These are phyloP conservation scores for Eimeria tenella DNA, from an alignment of 169 alveolate genomes.

Conservation along the genomic window DNA sequence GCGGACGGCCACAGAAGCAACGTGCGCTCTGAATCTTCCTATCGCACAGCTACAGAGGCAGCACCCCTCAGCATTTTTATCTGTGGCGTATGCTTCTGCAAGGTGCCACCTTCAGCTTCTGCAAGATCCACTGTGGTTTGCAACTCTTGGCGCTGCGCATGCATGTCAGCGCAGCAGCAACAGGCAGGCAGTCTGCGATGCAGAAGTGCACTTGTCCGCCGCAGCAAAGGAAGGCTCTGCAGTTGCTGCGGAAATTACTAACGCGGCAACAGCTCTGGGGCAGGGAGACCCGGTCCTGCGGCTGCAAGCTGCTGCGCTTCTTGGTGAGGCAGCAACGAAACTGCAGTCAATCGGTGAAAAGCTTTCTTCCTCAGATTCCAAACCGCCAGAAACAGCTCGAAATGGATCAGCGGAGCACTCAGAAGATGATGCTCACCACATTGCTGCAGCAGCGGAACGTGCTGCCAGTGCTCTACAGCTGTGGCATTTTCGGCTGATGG, in stretches of 20 bases:
- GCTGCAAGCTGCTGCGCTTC: conserved; percentile 33
- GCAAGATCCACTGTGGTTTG: conserved; percentile 52
- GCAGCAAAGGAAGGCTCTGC: conserved; percentile 18
- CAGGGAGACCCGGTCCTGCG: not conserved
- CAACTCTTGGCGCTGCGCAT: conserved; percentile 20
- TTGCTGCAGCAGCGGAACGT: conserved; percentile 34
- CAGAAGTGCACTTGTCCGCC: not conserved
- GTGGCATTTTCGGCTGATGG: conserved; percentile 37
- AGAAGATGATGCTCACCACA: not conserved
- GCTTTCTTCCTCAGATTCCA: not conserved
- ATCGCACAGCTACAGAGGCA: not conserved
- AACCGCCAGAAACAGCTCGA: not conserved
- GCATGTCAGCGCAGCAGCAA: not conserved
- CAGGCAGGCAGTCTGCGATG: not conserved
- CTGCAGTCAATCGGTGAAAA: conserved; percentile 21
- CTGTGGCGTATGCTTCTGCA: conserved; percentile 24
- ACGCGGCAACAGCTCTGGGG: not conserved
- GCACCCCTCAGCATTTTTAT: conserved; percentile 8
- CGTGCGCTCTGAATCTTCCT: not conserved
- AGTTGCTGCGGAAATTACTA: conserved; percentile 2
- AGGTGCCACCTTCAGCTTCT: conserved; percentile 29
- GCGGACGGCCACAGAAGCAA: not conserved
- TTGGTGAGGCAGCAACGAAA: conserved; percentile 65
- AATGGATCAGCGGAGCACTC: not conserved
- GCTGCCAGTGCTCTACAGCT: conserved; percentile 25